Evolutionary conservation across 306 rosid species (phyloP).

Genomic region (Rosa chinensis): DNA sequence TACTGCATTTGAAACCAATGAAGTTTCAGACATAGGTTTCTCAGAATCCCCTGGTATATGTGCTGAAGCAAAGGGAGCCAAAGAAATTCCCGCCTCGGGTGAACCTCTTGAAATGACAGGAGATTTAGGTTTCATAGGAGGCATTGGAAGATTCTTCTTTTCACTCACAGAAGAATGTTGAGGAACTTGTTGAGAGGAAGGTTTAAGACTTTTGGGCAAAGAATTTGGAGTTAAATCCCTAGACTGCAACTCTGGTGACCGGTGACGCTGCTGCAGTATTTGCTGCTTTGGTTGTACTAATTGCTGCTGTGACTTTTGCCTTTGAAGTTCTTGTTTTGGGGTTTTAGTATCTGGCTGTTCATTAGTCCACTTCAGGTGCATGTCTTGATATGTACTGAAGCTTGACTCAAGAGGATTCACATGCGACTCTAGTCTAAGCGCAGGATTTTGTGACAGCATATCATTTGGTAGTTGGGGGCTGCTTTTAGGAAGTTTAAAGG

Average conservation of each 20-base stretch:
- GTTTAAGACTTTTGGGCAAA: constrained; percentile 47
- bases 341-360: not conserved
- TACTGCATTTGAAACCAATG: not conserved
- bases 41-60: not conserved
- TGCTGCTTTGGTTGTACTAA: constrained; percentile 21
- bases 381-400: not conserved
- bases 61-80: not conserved
- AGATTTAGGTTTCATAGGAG: constrained; percentile 18
- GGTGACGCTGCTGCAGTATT: constrained; percentile 38
- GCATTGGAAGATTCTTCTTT: not conserved
- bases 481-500: constrained; percentile 56
- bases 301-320: constrained; percentile 56
- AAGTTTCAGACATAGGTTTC: not conserved
- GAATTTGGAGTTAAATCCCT: constrained; percentile 29
- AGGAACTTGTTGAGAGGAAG: constrained; percentile 66
- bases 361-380: constrained; percentile 46
- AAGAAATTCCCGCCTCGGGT: not conserved
- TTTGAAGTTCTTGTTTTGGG: constrained; percentile 37
- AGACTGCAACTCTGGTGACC: constrained; percentile 48
- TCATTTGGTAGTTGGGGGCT: constrained; percentile 60
- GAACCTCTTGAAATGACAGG: not conserved
- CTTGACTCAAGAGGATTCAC: constrained; percentile 17
- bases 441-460: constrained; percentile 56
- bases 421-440: constrained; percentile 50
- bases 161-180: constrained; percentile 53